Conservation (phyloP, 441 rosid species). For the Brassica hybrid region DNA sequence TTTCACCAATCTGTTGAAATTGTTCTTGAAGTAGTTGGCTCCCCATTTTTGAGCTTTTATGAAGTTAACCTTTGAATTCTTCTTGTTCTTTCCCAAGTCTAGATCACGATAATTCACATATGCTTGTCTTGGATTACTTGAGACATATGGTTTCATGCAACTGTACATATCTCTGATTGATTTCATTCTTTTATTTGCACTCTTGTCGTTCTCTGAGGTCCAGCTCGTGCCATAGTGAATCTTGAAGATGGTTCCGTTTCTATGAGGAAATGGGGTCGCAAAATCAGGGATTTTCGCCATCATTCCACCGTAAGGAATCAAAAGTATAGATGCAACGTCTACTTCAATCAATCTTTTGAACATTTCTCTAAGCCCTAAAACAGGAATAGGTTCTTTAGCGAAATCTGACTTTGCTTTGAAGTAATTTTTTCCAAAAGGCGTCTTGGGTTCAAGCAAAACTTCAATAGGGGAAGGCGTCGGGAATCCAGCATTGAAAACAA, state of each 20-base stretch:
- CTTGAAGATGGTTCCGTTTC: conserved; percentile 54
- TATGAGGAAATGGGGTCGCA: conserved; percentile 59
- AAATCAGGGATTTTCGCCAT: conserved; percentile 51
- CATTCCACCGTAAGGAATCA: conserved; percentile 70
- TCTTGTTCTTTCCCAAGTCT: conserved; percentile 46
- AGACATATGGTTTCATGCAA: conserved; percentile 64
- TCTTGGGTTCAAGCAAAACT: conserved; percentile 56
- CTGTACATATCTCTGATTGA: conserved; percentile 52
- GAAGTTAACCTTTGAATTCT: conserved; percentile 20
- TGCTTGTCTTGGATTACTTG: conserved; percentile 60
- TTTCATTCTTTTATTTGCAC: conserved; percentile 32
- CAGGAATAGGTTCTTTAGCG: conserved; percentile 52
- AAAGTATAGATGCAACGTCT: conserved; percentile 48
- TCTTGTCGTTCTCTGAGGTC: conserved; percentile 43
- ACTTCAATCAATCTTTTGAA: conserved; percentile 52
- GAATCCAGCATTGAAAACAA: conserved; percentile 35
- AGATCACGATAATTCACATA: conserved; percentile 74
- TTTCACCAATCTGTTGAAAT: conserved; percentile 56
- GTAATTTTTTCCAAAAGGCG: conserved; percentile 46
- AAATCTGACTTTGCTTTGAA: conserved; percentile 75
- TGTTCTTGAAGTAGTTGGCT: conserved; percentile 11
- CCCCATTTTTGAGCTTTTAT: conserved; percentile 53
- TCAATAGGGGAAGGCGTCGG: conserved; percentile 48
- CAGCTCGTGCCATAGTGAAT: conserved; percentile 50
- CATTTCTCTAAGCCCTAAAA: conserved; percentile 50